Percentiles rank a stretch among this genome's conserved stretches.
These are phyloP conservation scores for Kregervanrija pseudodelftensis DNA, from an alignment of 805 yeast genomes.

Conservation along the genomic window DNA sequence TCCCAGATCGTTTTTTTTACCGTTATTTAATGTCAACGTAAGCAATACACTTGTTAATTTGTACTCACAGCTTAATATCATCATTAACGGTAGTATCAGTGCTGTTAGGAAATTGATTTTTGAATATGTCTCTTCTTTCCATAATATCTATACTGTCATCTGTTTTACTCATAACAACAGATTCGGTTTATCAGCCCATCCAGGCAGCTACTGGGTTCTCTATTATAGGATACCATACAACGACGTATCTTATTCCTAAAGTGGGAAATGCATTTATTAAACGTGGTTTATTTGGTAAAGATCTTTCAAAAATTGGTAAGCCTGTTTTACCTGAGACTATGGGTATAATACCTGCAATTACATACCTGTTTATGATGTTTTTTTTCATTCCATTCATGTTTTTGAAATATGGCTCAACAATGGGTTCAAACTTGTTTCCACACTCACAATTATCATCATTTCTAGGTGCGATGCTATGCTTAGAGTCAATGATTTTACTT, in stretches of 20 bases:
- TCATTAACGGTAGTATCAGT: no score
- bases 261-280: slow-evolving; percentile 60
- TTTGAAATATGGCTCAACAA: slow-evolving; percentile 41
- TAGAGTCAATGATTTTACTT: slow-evolving; percentile 74
- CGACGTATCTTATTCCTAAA: slow-evolving; percentile 58
- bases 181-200: slow-evolving; percentile 34
- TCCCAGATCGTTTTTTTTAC: no score
- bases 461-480: slow-evolving; percentile 74
- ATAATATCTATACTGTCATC: no score
- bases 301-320: slow-evolving; percentile 64
- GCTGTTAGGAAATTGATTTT: no score
- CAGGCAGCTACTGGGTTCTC: slow-evolving; percentile 61
- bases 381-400: slow-evolving; percentile 84
- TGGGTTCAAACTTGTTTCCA: slow-evolving; percentile 44
- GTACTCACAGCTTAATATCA: no score
- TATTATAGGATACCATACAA: slow-evolving; percentile 55
- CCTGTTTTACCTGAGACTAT: slow-evolving; percentile 84
- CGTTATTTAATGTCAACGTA: no score
- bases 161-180: no score
- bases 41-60: no score
- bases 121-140: no score
- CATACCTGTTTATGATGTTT: slow-evolving; percentile 75
- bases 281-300: slow-evolving; percentile 82
- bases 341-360: slow-evolving; percentile 83
- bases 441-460: slow-evolving; percentile 80